These are phyloP conservation scores for Ustanciosporium gigantosporum DNA, from an alignment of 1,284 basidiomycete species.

Conservation along the genomic window DNA sequence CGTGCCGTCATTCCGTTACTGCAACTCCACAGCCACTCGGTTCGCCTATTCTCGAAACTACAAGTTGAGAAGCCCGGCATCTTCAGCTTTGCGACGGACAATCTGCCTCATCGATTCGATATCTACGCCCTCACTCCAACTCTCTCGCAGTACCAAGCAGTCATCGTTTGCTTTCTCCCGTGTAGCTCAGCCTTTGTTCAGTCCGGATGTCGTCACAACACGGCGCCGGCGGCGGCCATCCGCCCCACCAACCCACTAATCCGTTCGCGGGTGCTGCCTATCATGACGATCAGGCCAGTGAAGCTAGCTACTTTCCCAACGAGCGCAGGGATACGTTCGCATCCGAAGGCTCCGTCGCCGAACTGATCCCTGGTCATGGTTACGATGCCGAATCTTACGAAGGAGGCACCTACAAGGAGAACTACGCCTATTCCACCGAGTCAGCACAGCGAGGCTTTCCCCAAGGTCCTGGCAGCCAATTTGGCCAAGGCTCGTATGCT, in stretches of 20 bases:
- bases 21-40: too few relatives aligned
- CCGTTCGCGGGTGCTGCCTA: conserved; percentile 49
- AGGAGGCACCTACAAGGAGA: conserved; percentile 44
- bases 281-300: conserved; percentile 47
- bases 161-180: too few relatives aligned
- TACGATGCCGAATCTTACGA: conserved; percentile 55
- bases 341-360: conserved; percentile 52
- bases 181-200: too few relatives aligned
- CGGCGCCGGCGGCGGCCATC: conserved; percentile 26
- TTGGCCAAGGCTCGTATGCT: conserved; percentile 41
- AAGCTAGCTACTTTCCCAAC: conserved; percentile 46
- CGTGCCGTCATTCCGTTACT: too few relatives aligned
- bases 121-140: too few relatives aligned
- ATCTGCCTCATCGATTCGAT: too few relatives aligned
- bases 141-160: too few relatives aligned
- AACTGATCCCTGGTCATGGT: conserved; percentile 48
- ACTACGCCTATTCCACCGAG: conserved; percentile 43
- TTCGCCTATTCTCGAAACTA: too few relatives aligned
- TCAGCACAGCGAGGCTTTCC: conserved; percentile 42
- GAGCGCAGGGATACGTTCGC: conserved; percentile 53
- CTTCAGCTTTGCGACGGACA: too few relatives aligned
- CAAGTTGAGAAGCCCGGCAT: too few relatives aligned
- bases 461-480: conserved; percentile 41
- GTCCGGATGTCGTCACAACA: conserved; percentile 37
- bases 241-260: conserved; percentile 34